Evolutionary conservation across 805 yeast genomes (phyloP).

Genomic region (Wickerhamiella dianesei): DNA sequence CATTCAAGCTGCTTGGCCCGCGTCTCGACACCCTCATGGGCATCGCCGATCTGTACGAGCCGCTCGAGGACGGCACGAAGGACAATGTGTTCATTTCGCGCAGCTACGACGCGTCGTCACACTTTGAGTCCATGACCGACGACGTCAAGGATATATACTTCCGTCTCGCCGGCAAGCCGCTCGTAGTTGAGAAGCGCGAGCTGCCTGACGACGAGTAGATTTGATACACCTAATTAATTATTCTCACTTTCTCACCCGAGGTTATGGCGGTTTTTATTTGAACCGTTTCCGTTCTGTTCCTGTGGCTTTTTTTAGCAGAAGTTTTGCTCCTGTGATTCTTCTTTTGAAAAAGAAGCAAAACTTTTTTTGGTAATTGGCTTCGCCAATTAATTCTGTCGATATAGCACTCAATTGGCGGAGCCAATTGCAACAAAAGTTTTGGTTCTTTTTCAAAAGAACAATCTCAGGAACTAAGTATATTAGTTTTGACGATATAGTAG

Average conservation of each 20-base stretch:
- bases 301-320: not conserved
- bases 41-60: conserved; percentile 80
- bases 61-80: conserved; percentile 64
- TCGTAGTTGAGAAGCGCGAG: conserved; percentile 68
- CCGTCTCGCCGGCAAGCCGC: conserved; percentile 83
- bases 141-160: conserved; percentile 90
- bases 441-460: no score
- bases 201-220: conserved; percentile 47
- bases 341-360: no score
- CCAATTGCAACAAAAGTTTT: no score
- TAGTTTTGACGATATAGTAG: no score
- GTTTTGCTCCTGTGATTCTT: no score
- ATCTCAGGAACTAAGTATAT: no score
- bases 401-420: no score
- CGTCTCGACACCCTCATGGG: conserved; percentile 81
- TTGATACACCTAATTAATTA: not conserved
- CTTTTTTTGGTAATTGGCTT: no score
- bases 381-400: no score
- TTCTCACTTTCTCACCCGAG: not conserved
- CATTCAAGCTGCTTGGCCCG: conserved; percentile 77
- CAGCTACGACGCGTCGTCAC: conserved; percentile 89
- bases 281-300: not conserved
- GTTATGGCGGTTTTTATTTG: not conserved
- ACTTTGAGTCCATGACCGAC: conserved; percentile 91
- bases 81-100: conserved; percentile 72